These are phyloP conservation scores for Kondoa subrosea DNA, from an alignment of 768 basidiomycete genomes.

Conservation along the genomic window DNA sequence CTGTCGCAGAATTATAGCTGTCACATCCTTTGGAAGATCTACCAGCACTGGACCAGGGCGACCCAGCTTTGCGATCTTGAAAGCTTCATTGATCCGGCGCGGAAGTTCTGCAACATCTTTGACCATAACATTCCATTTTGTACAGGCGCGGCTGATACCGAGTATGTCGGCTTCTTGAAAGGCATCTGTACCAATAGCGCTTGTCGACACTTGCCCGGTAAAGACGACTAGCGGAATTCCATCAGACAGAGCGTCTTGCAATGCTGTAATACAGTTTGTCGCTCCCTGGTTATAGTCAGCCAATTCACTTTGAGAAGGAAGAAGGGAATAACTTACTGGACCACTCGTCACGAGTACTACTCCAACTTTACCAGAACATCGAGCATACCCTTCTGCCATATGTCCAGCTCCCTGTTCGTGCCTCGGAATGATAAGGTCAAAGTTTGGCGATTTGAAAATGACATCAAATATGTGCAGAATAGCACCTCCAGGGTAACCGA, in stretches of 20 bases:
- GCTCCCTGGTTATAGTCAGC: constrained; percentile 45
- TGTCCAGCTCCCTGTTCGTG: constrained; percentile 98
- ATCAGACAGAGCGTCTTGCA: constrained; percentile 93
- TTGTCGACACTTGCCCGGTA: constrained; percentile 93
- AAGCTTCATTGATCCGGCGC: constrained; percentile 90
- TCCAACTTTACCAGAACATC: constrained; percentile 90
- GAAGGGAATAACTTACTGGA: constrained; percentile 35
- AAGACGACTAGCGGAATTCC: constrained; percentile 90
- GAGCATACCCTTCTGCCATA: constrained; percentile 76
- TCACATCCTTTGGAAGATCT: constrained; percentile 98
- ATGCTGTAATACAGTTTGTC: constrained; percentile 90
- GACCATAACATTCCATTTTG: constrained; percentile 99
- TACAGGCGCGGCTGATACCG: constrained; percentile 90
- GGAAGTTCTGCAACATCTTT: constrained; percentile 92
- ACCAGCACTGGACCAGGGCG: constrained; percentile 95
- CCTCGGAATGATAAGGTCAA: constrained; percentile 83
- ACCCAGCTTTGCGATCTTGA: constrained; percentile 95
- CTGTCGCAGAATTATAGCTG: constrained; percentile 70
- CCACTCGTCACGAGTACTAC: constrained; percentile 96
- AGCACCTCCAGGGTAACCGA: constrained; percentile 94
- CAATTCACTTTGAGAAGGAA: not conserved
- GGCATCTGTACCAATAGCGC: constrained; percentile 91
- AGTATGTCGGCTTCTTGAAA: constrained; percentile 98
- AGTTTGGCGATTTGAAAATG: constrained; percentile 87
- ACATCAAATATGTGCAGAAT: constrained; percentile 98